A percentile compares a stretch with the other conserved stretches of the same genome.
Evolutionary conservation across 2,329 filamentous ascomycete genomes (phyloP).

Genomic region (Sclerotinia subarctica): DNA sequence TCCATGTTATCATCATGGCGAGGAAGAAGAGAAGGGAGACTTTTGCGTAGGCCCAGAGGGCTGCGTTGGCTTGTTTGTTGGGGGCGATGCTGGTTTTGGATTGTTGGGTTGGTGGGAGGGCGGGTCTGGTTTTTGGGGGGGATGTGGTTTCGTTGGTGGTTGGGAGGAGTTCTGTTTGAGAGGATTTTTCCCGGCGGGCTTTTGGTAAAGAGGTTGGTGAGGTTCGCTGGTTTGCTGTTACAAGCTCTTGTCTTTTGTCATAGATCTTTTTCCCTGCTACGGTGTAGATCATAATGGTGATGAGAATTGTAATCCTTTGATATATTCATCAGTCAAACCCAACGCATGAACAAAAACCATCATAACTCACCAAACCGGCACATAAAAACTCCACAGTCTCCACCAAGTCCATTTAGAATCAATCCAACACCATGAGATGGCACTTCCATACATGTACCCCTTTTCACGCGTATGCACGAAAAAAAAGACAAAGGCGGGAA

Average conservation of each 20-base stretch:
- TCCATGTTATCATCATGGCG: constrained; percentile 69
- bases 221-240: neutral
- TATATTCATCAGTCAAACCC: neutral
- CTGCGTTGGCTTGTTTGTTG: constrained; percentile 48
- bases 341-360: constrained; percentile 38
- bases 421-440: constrained; percentile 81
- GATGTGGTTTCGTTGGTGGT: constrained; percentile 40
- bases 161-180: constrained; percentile 45
- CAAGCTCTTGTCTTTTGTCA: constrained; percentile 56
- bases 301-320: constrained; percentile 55
- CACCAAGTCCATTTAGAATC: constrained; percentile 63
- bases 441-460: constrained; percentile 68
- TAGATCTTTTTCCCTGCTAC: constrained; percentile 66
- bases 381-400: constrained; percentile 73
- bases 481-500: constrained; percentile 65
- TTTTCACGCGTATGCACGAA: constrained; percentile 54
- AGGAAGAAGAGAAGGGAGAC: constrained; percentile 70
- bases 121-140: neutral
- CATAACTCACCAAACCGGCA: constrained; percentile 54
- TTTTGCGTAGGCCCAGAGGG: constrained; percentile 67
- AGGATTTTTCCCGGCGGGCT: constrained; percentile 37
- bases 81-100: neutral
- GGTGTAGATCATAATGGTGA: constrained; percentile 64
- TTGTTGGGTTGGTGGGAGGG: neutral
- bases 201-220: neutral